A percentile compares a stretch with the other conserved stretches of the same genome.
Conservation (phyloP, 768 basidiomycete genomes). For the Cubamyces lactineus region DNA sequence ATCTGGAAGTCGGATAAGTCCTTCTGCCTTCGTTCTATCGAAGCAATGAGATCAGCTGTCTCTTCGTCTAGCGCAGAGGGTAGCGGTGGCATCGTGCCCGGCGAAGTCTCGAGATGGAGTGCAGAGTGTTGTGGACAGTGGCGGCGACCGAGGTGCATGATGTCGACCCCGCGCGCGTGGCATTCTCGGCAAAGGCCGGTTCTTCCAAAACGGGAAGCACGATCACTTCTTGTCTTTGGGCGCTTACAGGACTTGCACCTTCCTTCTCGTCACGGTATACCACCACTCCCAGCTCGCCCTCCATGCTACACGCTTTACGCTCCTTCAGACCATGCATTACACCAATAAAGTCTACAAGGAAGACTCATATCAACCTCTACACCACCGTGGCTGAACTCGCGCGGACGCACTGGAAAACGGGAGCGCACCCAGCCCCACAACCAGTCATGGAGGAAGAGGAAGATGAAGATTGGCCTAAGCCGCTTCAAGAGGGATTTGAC, state of each 20-base stretch:
- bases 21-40: slow-evolving; percentile 55
- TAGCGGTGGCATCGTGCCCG: slow-evolving; percentile 61
- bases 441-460: slow-evolving; percentile 24
- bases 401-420: slow-evolving; percentile 29
- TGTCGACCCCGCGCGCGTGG: neutral
- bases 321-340: neutral
- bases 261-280: neutral
- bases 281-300: neutral
- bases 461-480: slow-evolving; percentile 14
- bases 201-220: neutral
- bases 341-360: slow-evolving; percentile 5
- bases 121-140: neutral
- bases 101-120: neutral
- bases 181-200: slow-evolving; percentile 7
- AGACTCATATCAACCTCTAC: slow-evolving; percentile 28
- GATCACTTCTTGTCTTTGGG: neutral
- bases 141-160: neutral
- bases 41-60: slow-evolving; percentile 51
- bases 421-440: slow-evolving; percentile 29
- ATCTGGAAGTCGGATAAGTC: slow-evolving; percentile 76
- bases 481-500: slow-evolving; percentile 13
- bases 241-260: neutral
- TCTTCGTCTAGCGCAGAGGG: slow-evolving; percentile 57
- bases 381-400: slow-evolving; percentile 29
- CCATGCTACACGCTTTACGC: slow-evolving; percentile 13